Evolutionary conservation across 2,329 filamentous ascomycete genomes (phyloP).

Genomic region (Claviceps sp.): DNA sequence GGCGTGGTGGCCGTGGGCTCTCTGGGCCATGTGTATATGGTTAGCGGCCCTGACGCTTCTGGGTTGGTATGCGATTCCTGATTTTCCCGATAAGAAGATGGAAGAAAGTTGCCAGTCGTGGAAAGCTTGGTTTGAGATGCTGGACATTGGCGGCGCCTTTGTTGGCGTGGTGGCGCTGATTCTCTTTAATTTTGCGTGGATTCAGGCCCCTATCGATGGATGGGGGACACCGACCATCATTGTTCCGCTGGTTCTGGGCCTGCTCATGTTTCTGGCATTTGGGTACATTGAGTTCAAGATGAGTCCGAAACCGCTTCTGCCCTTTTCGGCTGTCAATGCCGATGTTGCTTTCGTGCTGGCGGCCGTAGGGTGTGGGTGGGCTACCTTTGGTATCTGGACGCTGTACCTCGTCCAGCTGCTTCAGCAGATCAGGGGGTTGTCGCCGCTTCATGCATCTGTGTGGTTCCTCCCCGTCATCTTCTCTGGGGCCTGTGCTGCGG

Average conservation of each 20-base stretch:
- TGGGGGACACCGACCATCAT: conserved; percentile 46
- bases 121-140: conserved; percentile 13
- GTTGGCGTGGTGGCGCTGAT: conserved; percentile 41
- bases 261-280: conserved; percentile 41
- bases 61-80: conserved; percentile 22
- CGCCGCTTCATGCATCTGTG: conserved; percentile 29
- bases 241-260: conserved; percentile 41
- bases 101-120: conserved; percentile 4
- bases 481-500: conserved; percentile 29
- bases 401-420: conserved; percentile 39
- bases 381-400: conserved; percentile 39
- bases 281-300: conserved; percentile 39
- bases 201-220: conserved; percentile 46
- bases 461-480: conserved; percentile 32
- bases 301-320: conserved; percentile 40
- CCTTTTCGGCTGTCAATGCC: conserved; percentile 33
- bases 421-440: conserved; percentile 26
- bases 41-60: conserved; percentile 19
- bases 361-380: conserved; percentile 41
- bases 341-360: conserved; percentile 41
- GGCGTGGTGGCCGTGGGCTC: conserved; percentile 35
- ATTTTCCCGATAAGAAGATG: conserved; percentile 9
- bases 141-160: conserved; percentile 27
- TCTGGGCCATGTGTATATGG: conserved; percentile 27
- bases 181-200: conserved; percentile 55